Evolutionary conservation across 441 rosid species (phyloP), one percentile per base, ranked within the genome.

Genomic region (Manihot esculenta): DNA sequence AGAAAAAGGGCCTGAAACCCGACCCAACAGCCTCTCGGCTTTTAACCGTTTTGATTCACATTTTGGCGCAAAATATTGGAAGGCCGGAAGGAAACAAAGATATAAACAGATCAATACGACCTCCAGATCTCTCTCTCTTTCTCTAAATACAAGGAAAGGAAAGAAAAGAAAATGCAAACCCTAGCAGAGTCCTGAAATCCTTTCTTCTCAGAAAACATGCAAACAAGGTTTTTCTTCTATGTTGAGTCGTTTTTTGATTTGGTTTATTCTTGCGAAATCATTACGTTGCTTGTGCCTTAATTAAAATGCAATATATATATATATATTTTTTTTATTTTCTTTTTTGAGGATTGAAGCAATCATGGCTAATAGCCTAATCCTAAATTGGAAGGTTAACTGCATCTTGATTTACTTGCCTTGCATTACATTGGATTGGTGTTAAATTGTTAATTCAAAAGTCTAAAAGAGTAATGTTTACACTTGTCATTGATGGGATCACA

Each of bases 51-150:
- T 7, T 9, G 8, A 7, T 27, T 27, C 1, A 15, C 3, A 15
- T 41, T 60, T 62, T 62, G 66, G 50, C 50, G 66, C 66, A 62
- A 62, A 62, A 42, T 47, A 18, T 10, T 38, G 17, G 11, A 3
- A n/a, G 3, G 26, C 57, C 4, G 33, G 21, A 18, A 15, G 18
- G 23, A 20, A 59, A 51, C 24, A 4, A 30, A 30, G 33, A 9
- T 2, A 0, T 21, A 3, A 7, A 54, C 58, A 45, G 6, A 15
- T 17, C 20, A 30, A 0, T 1, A 17, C 41, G 44, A 50, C 26
- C 60, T 10, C 35, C 10, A 20, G 33, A 35, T 67, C 33, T 35
- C 38, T 20, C n/a, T 47, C 53, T 47, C 3, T 18, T 20, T 11
- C 26, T 20, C 12, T 4, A 38, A 62, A 24, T 49, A 20, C 24